Base-by-base conservation (phyloP, 306 rosid genomes). In the Pachyrhizus erosus region DNA sequence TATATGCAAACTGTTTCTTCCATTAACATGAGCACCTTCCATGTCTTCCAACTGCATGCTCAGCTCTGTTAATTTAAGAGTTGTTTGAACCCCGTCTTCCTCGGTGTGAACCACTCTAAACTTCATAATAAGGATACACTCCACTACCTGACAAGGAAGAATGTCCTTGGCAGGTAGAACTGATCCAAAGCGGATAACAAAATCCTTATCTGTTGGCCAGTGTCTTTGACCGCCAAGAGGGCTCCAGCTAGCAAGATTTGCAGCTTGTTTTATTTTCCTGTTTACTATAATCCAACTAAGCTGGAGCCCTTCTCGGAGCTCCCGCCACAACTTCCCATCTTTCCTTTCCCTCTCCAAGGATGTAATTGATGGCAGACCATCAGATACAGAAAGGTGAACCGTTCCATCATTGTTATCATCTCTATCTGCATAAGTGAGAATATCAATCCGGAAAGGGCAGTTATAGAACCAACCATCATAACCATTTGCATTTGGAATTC, bases 21-120 rank as follows among this genome's bases (percentile, higher is more conserved):
- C 97, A 17, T 91, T 89, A 69, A 92, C 91, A 65, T 82, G 88
- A 67, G 88, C 86, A 39, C 93, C 92, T 78, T 92, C 94, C 93
- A 92, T 87, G 86, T 92, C 97, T 88, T 89, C 91, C 80, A 92
- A 61, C 86, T 91, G 94, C 93, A 91, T 92, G 92, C 94, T 91
- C 82, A 92, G 64, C 89, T 92, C 93, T 21, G 94, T 89, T 71
- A 92, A 42, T 84, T 87, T 88, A 15, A 92, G 88, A 39, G 82
- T 89, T 33, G 93, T 90, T 45, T 77, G 86, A 24, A 52, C 60
- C 4, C 84, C 92, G 1, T 87, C 93, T 46, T 84, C 90, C 49
- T 89, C 94, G 0, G 88, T 84, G 52, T 79, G 84, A 45, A 83
- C 75, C 77, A 84, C 93, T 78, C 93, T 83, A 29, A 92, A 87